phyloP scores from a whole-genome alignment of 768 basidiomycete genomes.

The Suillus americanus region DNA sequence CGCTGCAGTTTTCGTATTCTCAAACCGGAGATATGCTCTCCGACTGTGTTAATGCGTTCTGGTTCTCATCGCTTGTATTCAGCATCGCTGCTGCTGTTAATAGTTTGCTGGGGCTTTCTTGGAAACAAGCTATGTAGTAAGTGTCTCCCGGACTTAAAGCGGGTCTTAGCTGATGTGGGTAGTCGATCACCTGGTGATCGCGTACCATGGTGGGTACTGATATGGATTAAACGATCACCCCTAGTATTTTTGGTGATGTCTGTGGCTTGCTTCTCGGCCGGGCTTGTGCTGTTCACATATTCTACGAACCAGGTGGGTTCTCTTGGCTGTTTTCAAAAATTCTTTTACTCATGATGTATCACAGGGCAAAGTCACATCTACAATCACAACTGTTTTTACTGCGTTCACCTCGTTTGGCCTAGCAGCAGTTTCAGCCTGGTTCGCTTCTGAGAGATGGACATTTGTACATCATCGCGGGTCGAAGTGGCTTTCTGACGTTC shows the following conservation, averaged over 20 bases:
- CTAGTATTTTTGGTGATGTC: slow-evolving; percentile 75
- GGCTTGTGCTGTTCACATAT: slow-evolving; percentile 71
- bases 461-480: slow-evolving; percentile 61
- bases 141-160: slow-evolving; percentile 26
- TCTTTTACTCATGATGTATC: background rate
- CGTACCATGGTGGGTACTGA: slow-evolving; percentile 80
- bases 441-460: slow-evolving; percentile 67
- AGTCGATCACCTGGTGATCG: slow-evolving; percentile 76
- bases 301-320: slow-evolving; percentile 56
- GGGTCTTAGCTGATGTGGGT: slow-evolving; percentile 4
- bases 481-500: slow-evolving; percentile 68
- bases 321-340: background rate
- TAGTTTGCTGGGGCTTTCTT: slow-evolving; percentile 71
- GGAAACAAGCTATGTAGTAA: slow-evolving; percentile 84
- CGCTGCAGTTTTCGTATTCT: slow-evolving; percentile 63
- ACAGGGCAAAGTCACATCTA: slow-evolving; percentile 55
- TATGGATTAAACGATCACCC: slow-evolving; percentile 81
- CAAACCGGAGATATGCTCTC: slow-evolving; percentile 33
- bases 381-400: slow-evolving; percentile 69
- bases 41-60: slow-evolving; percentile 66
- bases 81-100: slow-evolving; percentile 78
- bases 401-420: slow-evolving; percentile 72
- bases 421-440: slow-evolving; percentile 71
- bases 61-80: slow-evolving; percentile 76
- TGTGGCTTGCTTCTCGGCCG: slow-evolving; percentile 73